Percentiles rank a stretch among this genome's conserved stretches.
phyloP scores from a whole-genome alignment of 495 filamentous ascomycete species.

The Penicillium manginii region DNA sequence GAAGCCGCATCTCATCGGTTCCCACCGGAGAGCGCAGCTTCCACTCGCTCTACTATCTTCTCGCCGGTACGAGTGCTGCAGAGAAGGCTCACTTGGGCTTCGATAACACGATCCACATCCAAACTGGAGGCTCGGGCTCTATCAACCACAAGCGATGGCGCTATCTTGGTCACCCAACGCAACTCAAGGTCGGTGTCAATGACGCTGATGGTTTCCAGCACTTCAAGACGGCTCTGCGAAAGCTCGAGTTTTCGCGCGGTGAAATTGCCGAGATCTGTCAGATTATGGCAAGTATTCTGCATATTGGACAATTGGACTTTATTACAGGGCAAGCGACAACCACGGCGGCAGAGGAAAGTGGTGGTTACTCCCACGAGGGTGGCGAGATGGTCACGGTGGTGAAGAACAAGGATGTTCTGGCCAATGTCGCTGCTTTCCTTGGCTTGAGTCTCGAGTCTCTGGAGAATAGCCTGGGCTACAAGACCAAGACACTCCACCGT shows the following conservation, averaged over 20 bases:
- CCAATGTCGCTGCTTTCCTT: slow-evolving; percentile 86
- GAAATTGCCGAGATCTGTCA: slow-evolving; percentile 98
- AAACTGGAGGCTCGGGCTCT: slow-evolving; percentile 48
- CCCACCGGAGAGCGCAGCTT: slow-evolving; percentile 96
- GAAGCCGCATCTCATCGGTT: slow-evolving; percentile 85
- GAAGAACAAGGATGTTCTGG: slow-evolving; percentile 89
- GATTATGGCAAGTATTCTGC: slow-evolving; percentile 85
- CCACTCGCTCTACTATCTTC: slow-evolving; percentile 91
- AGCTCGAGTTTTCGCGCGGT: slow-evolving; percentile 87
- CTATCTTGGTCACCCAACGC: slow-evolving; percentile 94
- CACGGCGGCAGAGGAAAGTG: slow-evolving; percentile 83
- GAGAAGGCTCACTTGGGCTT: slow-evolving; percentile 91
- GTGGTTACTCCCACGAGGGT: slow-evolving; percentile 94
- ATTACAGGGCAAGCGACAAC: slow-evolving; percentile 75
- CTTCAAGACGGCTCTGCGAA: slow-evolving; percentile 93
- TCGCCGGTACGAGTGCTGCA: slow-evolving; percentile 86
- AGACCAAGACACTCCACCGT: slow-evolving; percentile 90
- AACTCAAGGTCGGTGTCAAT: slow-evolving; percentile 95
- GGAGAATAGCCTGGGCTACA: slow-evolving; percentile 87
- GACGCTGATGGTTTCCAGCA: slow-evolving; percentile 94
- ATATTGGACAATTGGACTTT: slow-evolving; percentile 96
- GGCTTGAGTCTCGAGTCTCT: slow-evolving; percentile 79
- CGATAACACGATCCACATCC: slow-evolving; percentile 55
- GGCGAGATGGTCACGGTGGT: slow-evolving; percentile 83
- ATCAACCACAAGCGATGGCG: slow-evolving; percentile 80